Percentiles rank a stretch among this genome's conserved stretches.
Conservation (phyloP, 805 yeast genomes). For the Ogataea thermomethanolica region DNA sequence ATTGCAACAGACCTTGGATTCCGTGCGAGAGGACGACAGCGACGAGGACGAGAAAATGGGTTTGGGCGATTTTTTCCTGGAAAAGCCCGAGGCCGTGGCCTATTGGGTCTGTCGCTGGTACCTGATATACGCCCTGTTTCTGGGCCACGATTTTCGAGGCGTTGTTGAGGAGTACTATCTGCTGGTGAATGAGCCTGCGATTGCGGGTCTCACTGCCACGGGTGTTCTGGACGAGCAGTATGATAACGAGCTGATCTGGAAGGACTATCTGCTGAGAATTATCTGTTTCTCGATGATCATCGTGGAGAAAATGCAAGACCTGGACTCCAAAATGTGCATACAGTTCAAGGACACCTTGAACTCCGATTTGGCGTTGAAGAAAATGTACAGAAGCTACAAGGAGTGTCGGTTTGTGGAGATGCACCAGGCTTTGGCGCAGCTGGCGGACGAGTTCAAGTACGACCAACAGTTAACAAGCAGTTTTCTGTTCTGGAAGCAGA, state of each 20-base stretch:
- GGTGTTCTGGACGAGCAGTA: constrained; percentile 18
- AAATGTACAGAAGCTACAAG: constrained; percentile 22
- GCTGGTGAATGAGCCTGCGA: constrained; percentile 11
- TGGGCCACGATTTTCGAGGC: constrained; percentile 21
- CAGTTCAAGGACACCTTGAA: constrained; percentile 20
- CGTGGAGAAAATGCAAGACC: constrained; percentile 11
- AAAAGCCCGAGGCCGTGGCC: constrained; percentile 20
- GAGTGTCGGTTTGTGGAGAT: constrained; percentile 28
- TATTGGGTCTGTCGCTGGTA: constrained; percentile 33
- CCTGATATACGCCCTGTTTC: constrained; percentile 25
- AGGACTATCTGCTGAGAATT: constrained; percentile 18
- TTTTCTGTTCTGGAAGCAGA: constrained; percentile 25
- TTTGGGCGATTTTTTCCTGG: constrained; percentile 12
- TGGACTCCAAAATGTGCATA: constrained; percentile 13
- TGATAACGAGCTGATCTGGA: constrained; percentile 17
- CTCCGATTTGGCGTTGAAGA: constrained; percentile 20
- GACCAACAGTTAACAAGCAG: constrained; percentile 24
- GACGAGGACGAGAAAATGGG: constrained; percentile 18
- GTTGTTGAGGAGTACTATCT: constrained; percentile 24
- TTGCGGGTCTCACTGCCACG: constrained; percentile 16
- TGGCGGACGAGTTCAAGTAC: constrained; percentile 14
- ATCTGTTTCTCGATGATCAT: constrained; percentile 22
- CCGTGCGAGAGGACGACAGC: constrained; percentile 19
- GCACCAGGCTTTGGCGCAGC: constrained; percentile 11
- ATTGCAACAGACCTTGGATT: constrained; percentile 20